Conservation (phyloP, 495 filamentous ascomycete genomes). For the Lasiosphaeris hirsuta region DNA sequence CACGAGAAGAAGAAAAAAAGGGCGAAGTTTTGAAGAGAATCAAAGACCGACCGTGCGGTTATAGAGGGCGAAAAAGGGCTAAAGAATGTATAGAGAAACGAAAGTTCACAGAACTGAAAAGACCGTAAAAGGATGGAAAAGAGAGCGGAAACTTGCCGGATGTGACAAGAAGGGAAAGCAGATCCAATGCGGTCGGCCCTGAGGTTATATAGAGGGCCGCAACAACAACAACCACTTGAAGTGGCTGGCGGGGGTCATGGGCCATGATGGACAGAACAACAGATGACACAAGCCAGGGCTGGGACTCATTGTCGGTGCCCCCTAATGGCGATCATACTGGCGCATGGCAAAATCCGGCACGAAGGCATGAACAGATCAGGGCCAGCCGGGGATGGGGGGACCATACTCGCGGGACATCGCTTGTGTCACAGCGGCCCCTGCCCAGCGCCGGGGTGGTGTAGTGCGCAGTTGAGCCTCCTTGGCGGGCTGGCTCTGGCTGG, state of each 20-base stretch:
- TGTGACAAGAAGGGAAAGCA: conserved; percentile 40
- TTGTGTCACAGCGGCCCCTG: conserved; percentile 25
- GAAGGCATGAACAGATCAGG: conserved; percentile 20
- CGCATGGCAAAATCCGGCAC: conserved; percentile 15
- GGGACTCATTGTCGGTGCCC: conserved; percentile 18
- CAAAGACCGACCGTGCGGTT: conserved; percentile 38
- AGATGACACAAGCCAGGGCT: conserved; percentile 17
- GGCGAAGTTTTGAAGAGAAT: conserved; percentile 26
- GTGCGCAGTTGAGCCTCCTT: conserved; percentile 19
- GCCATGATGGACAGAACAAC: conserved; percentile 19
- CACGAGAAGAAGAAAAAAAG: conserved; percentile 25
- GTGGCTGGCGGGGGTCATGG: background rate
- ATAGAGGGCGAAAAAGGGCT: conserved; percentile 36
- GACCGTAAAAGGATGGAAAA: conserved; percentile 29
- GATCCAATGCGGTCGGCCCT: background rate
- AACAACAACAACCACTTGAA: background rate
- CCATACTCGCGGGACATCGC: conserved; percentile 14
- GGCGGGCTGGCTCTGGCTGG: conserved; percentile 5
- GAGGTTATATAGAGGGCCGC: conserved; percentile 28
- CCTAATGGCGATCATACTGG: conserved; percentile 35
- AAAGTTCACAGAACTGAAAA: conserved; percentile 51
- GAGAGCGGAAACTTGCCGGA: conserved; percentile 28
- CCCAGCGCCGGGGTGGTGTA: conserved; percentile 2
- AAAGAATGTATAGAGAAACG: conserved; percentile 41
- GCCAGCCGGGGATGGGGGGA: conserved; percentile 6